phyloP scores from a whole-genome alignment of 805 yeast species.

The Lipomyces orientalis region DNA sequence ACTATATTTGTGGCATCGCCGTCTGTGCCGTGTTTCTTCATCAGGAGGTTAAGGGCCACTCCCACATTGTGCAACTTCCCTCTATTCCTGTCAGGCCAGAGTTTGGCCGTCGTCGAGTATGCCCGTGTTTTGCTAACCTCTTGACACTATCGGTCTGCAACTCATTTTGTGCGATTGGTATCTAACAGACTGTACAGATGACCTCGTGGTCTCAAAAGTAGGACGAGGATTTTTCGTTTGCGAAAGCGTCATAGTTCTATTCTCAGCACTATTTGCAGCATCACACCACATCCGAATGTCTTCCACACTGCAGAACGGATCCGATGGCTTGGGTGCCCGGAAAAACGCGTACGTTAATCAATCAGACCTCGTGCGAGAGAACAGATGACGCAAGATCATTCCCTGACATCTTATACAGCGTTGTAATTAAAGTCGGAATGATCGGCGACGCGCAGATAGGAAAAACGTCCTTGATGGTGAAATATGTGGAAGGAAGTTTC shows the following conservation, averaged over 20 bases:
- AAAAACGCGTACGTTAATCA: background rate
- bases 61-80: too few species aligned
- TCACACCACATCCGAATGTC: background rate
- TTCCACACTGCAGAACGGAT: background rate
- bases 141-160: too few species aligned
- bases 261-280: background rate
- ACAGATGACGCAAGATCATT: background rate
- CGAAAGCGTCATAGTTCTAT: background rate
- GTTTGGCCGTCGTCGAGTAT: too few species aligned
- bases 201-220: too few species aligned
- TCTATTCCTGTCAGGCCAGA: too few species aligned
- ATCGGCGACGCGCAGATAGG: conserved; percentile 97
- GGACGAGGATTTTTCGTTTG: too few species aligned
- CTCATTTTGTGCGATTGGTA: too few species aligned
- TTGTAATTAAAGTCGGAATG: conserved; percentile 76
- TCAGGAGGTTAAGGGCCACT: too few species aligned
- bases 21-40: background rate
- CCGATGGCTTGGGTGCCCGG: background rate
- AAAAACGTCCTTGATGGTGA: conserved; percentile 94
- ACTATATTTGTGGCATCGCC: background rate
- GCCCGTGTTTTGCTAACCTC: too few species aligned
- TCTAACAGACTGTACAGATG: too few species aligned
- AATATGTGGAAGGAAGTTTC: conserved; percentile 92
- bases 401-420: conserved; percentile 32
- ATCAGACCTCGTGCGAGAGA: background rate